Percentiles rank a stretch among this genome's conserved stretches.
These are phyloP conservation scores for Lentinus polychrous DNA, from an alignment of 1,284 basidiomycete species.

Conservation along the genomic window DNA sequence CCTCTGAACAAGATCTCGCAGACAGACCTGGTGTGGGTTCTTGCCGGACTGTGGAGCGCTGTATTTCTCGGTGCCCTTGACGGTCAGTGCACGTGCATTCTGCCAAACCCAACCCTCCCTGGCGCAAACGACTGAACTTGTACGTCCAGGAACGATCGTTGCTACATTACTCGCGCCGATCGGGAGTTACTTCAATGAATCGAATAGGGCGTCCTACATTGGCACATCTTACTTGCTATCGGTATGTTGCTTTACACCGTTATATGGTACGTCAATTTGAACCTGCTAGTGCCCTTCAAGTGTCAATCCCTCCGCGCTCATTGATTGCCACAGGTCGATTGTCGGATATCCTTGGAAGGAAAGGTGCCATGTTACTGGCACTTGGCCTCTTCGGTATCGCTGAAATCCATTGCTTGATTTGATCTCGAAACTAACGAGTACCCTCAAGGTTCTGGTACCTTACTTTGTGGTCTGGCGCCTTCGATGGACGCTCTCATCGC, in stretches of 20 bases:
- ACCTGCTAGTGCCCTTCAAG: background rate
- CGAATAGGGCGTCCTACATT: constrained; percentile 79
- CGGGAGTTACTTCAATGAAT: constrained; percentile 72
- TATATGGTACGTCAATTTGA: constrained; percentile 59
- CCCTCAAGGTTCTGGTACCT: constrained; percentile 66
- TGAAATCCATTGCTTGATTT: background rate
- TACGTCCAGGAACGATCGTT: constrained; percentile 57
- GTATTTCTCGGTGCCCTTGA: constrained; percentile 80
- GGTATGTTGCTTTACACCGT: constrained; percentile 85
- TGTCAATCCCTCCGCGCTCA: constrained; percentile 4
- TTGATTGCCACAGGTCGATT: constrained; percentile 55
- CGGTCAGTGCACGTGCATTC: no score
- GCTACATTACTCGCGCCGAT: constrained; percentile 76
- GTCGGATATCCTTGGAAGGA: constrained; percentile 82
- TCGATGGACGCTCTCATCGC: constrained; percentile 80
- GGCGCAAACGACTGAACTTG: constrained; percentile 9
- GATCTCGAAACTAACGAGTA: background rate
- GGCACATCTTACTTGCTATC: constrained; percentile 84
- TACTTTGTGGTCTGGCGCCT: constrained; percentile 76
- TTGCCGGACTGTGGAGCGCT: constrained; percentile 70
- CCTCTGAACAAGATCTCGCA: constrained; percentile 38
- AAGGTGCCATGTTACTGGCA: constrained; percentile 78
- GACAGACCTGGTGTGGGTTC: constrained; percentile 56
- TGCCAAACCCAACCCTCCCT: constrained; percentile 6
- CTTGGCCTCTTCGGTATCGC: constrained; percentile 70